Base-by-base conservation (phyloP, 1,284 basidiomycete species). In the Inonotus hispidus region DNA sequence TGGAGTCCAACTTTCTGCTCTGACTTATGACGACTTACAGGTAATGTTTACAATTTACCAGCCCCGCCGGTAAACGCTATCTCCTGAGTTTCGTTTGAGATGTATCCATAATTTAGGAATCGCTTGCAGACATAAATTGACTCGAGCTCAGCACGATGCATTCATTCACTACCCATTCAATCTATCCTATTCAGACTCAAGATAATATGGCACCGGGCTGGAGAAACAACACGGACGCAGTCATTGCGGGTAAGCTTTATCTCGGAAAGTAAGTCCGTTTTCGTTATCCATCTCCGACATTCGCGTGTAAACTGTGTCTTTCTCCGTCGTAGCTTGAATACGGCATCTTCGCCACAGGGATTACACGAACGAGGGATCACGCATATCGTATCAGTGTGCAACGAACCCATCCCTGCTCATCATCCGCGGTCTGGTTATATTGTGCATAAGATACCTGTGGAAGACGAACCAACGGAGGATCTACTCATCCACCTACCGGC, bases 221-320 rank as follows among this genome's bases (percentile, higher is more conserved):
- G 59, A 63, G 62, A 38, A 63, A 63, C 38, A 58, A 63, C 58
- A 53, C 62, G 32, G 62, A 63, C 49, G 53, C 62, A 23, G 53
- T 63, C 38, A 63, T 63, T 27, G 62, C 60, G n/a, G 62, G 62
- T 25, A 63, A 63, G 27, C 62, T 63, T 25, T 63, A 63, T 53
- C 62, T 63, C 45, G 62, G 62, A 53, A 63, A 63, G 62, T 63
- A n/a, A 56, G 58, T 60, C 35, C 38, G 7, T 5, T 23, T 35
- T 52, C 27, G 4, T 47, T 35, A 38, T 32, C 7, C 43, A 25
- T 35, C 10, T 32, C 1, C 16, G 27, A 21, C 25, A 11, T 25
- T 38, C 1, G 2, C 11, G 41, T 39, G n/a, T 23, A 10, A 61
- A 19, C 29, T 27, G 16, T 46, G 1, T 32, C 53, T 47, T 63